Base-by-base conservation (phyloP, 768 basidiomycete genomes). In the Tulasnella sp. region DNA sequence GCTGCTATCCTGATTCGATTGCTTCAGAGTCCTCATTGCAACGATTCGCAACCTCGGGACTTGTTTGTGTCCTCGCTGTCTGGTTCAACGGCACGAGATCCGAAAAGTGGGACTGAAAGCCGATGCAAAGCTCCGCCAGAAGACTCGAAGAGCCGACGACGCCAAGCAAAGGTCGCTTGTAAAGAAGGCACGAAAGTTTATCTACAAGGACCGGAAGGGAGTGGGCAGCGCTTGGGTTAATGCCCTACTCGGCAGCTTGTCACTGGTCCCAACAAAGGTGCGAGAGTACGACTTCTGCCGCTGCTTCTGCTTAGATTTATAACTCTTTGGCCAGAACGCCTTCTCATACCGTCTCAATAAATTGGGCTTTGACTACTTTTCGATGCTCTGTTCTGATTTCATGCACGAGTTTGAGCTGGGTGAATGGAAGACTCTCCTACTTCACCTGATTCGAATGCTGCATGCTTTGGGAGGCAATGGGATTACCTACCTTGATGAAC, bases 361-460 rank as follows among this genome's bases (percentile, higher is more conserved):
- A 0, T 79, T 81, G 23, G 82, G 79, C 0, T 81, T 85, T 57
- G 79, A 84, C 76, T 73, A 83, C 23, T 81, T 82, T 77, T 35
- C 57, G 0, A 80, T 85, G 76, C 80, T 85, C 3, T 80, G 82
- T 0, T 81, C 82, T 0, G 85, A 88, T 72, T 79, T 87, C 18
- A 67, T 88, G 77, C 86, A 87, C 46, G 85, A 87, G 57, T 82
- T 85, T 42, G 85, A 87, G 73, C 80, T 87, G 0, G 86, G 87
- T 0, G 81, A 85, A 0, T 87, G 85, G 82, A 86, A 86, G 73
- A 57, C 78, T 0, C 37, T 86, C 0, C 83, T 87, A 40, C 82
- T 79, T 0, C 87, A 88, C 42, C 80, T 87, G 0, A 77, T 87
- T 0, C 81, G 75, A 20, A 77, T 77, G 46, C 51, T 77, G 3